These are phyloP conservation scores for Peniophora sp. DNA, from an alignment of 1,284 basidiomycete genomes.

Conservation along the genomic window DNA sequence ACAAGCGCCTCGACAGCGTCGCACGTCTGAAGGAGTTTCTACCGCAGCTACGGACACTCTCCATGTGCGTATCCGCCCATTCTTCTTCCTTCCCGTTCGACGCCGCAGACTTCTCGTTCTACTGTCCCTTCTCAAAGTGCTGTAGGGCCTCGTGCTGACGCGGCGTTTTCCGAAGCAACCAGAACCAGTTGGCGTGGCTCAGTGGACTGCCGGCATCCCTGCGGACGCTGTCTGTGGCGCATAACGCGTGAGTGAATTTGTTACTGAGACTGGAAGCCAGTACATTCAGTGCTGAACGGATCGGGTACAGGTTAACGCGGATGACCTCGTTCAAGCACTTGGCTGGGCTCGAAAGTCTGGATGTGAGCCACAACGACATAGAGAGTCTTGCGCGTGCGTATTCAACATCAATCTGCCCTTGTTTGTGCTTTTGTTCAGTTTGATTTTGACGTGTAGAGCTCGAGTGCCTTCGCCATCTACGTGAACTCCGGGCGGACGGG, in stretches of 20 bases:
- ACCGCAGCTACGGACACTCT: slow-evolving; percentile 75
- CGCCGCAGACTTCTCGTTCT: not conserved
- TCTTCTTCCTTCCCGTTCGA: not conserved
- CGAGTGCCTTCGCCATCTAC: slow-evolving; percentile 76
- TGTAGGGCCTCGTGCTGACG: not conserved
- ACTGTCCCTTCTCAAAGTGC: not conserved
- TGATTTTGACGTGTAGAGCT: slow-evolving; percentile 47
- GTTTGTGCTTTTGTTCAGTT: slow-evolving; percentile 11
- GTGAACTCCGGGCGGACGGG: slow-evolving; percentile 83
- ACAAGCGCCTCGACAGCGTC: slow-evolving; percentile 80
- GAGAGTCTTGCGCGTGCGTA: slow-evolving; percentile 80
- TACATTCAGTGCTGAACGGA: not conserved
- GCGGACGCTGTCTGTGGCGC: slow-evolving; percentile 74
- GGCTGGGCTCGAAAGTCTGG: slow-evolving; percentile 78
- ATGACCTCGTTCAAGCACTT: slow-evolving; percentile 89
- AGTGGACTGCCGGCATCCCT: slow-evolving; percentile 78
- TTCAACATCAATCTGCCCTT: slow-evolving; percentile 4
- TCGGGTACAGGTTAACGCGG: slow-evolving; percentile 55
- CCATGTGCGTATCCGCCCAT: slow-evolving; percentile 50
- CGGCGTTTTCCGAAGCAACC: slow-evolving; percentile 43
- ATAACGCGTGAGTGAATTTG: slow-evolving; percentile 54
- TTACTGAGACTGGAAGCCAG: not conserved
- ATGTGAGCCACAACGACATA: slow-evolving; percentile 87
- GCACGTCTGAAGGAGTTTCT: slow-evolving; percentile 92
- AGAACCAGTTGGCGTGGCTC: slow-evolving; percentile 79